Base-by-base conservation (phyloP, 176 grass and related monocot species). In the Miscanthus lutarioriparius region DNA sequence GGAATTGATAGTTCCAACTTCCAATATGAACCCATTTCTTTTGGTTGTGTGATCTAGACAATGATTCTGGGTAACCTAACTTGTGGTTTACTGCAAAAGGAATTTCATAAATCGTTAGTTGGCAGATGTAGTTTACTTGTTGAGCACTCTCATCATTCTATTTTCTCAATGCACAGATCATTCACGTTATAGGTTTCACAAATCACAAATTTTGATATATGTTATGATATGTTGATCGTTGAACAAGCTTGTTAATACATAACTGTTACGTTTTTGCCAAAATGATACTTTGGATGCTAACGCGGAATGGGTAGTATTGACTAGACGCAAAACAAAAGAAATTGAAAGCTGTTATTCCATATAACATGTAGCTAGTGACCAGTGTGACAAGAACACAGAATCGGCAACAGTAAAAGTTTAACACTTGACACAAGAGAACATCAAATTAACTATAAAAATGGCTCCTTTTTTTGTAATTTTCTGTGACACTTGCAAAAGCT, bases 171-270 rank as follows among this genome's bases (percentile, higher is more conserved):
- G 32, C 22, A 58, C 43, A 58, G 7, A 69, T 77, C 33, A 67
- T 75, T 71, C 59, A 81, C 8, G 7, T 75, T 47, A 75, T 45
- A 65, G 17, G 7, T 28, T 78, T 48, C 32, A 59, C 72, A 76
- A 15, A 76, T 70, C 62, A 59, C 64, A 76, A 26, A 76, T 70
- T 48, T 27, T 71, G 48, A 74, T 82, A 3, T 61, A 28, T 63
- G 7, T 5, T 44, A 16, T 83, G 64, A 39, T 73, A 54, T 83
- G 8, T 54, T 83, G n/a, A 62, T 38, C 28, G 11, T 71, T 40
- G 61, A 77, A 37, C 15, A 67, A 47, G 40, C 32, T 48, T 45
- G 35, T 77, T 61, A 15, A 30, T 82, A 13, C 11, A 4, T 39
- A 27, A 8, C 35, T 82, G 51, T 51, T 78, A 15, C 39, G 51